Percentiles rank a stretch among this genome's conserved stretches.
Conservation (phyloP, 2,329 filamentous ascomycete genomes). For the Cytospora piceae region DNA sequence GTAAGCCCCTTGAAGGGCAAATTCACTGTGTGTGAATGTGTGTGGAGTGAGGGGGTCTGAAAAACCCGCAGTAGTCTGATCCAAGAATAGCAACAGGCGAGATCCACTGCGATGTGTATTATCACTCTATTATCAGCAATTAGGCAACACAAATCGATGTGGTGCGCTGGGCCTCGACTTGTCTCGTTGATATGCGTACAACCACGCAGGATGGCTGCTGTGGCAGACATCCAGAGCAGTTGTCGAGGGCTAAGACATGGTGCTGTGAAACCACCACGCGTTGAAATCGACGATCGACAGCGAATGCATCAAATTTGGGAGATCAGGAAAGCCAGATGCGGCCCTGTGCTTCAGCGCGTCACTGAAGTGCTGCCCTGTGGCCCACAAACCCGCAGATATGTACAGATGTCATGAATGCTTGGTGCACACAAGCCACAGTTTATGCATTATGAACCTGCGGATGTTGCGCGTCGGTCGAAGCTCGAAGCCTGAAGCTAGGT, state of each 20-base stretch:
- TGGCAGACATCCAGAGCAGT: not conserved
- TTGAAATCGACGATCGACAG: not conserved
- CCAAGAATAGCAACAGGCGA: slow-evolving; percentile 4
- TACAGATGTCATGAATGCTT: too few relatives aligned
- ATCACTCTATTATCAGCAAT: not conserved
- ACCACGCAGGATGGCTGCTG: too few relatives aligned
- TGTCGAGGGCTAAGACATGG: not conserved
- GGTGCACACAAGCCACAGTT: too few relatives aligned
- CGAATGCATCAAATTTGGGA: not conserved
- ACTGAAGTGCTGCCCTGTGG: too few relatives aligned
- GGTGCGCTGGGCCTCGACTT: not conserved
- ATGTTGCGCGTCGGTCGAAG: not conserved
- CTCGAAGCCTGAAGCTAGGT: too few relatives aligned
- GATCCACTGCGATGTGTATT: not conserved
- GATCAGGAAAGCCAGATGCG: slow-evolving; percentile 12
- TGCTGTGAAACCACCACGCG: slow-evolving; percentile 7
- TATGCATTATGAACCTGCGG: not conserved
- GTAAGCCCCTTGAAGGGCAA: not conserved
- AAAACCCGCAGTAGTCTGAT: slow-evolving; percentile 7
- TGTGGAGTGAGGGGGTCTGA: slow-evolving; percentile 7
- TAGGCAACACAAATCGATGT: not conserved
- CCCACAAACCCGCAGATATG: too few relatives aligned
- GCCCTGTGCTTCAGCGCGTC: not conserved
- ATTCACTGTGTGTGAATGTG: not conserved
- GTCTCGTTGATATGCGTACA: not conserved